phyloP scores from a whole-genome alignment of 345 rosid genomes.

The Eucalyptus cloeziana region DNA sequence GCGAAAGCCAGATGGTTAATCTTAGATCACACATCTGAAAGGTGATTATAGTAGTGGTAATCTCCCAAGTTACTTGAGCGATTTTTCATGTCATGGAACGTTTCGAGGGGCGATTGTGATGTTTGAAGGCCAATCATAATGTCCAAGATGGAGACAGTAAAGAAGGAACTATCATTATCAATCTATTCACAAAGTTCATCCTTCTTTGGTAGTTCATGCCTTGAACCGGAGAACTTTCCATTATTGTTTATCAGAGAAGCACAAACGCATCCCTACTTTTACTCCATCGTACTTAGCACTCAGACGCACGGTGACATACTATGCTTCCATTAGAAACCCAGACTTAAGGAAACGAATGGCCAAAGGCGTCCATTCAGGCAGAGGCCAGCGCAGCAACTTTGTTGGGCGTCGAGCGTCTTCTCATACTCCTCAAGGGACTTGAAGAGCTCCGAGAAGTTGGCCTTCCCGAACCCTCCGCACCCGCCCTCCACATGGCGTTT shows the following conservation, averaged over 20 bases:
- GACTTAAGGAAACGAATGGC: not conserved
- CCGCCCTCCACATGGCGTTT: constrained; percentile 29
- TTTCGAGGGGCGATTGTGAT: not conserved
- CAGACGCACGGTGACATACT: not conserved
- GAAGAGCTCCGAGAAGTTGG: constrained; percentile 87
- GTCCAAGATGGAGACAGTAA: not conserved
- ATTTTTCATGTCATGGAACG: not conserved
- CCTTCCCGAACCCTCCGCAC: constrained; percentile 93
- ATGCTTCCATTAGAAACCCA: not conserved
- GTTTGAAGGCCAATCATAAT: not conserved
- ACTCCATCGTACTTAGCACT: not conserved
- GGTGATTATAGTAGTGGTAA: not conserved
- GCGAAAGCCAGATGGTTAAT: not conserved
- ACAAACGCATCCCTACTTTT: not conserved
- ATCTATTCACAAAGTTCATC: not conserved
- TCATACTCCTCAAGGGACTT: constrained; percentile 92
- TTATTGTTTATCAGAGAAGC: not conserved
- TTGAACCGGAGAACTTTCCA: not conserved
- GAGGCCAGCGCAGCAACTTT: not conserved
- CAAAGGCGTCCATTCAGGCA: not conserved
- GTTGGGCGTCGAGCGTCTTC: constrained; percentile 63
- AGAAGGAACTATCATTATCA: not conserved
- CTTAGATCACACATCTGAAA: not conserved
- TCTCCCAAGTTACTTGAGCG: no score
- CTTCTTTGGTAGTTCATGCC: not conserved